Base-by-base conservation (phyloP, 208 protist species). In the Dictyostelium gargantuum region DNA sequence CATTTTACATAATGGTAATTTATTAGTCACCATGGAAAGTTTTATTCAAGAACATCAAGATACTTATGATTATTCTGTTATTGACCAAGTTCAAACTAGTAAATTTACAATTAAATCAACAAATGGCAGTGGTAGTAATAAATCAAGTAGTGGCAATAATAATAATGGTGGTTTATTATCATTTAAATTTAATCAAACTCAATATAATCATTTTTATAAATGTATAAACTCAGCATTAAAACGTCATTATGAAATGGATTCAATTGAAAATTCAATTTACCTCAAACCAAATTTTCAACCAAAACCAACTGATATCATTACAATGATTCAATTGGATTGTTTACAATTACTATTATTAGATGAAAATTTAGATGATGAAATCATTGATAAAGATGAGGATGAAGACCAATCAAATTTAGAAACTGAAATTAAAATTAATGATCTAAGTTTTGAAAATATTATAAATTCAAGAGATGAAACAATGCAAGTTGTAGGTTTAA, bases 161-260 rank as follows among this genome's bases (percentile, higher is more conserved):
- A 77, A 75, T 13, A 44, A 52, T 0, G 66, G n/a, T 13, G 48
- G 29, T 19, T 8, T 3, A 35, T 29, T 89, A 4, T 5, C 15
- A 40, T 54, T 89, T 10, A 35, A 40, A 40, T 29, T 61, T 68
- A n/a, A 66, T 42, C 29, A 66, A 52, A 15, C 13, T 35, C 21
- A 79, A 19, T 89, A 63, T 42, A 11, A 38, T 10, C 10, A 44
- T 15, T 79, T 89, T 32, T 89, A 89, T 35, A 10, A 68, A 6
- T 77, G 68, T 68, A 15, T 79, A 15, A 79, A 63, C 10, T 26
- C 63, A n/a, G 66, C 38, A 38, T n/a, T 89, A 6, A 52, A 89
- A 29, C 35, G 40, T 63, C 82, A 79, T 2, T 79, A 89, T 54
- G 63, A 89, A 40, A 26, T 79, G n/a, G 82, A 75, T 79, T 44